Evolutionary conservation across 306 rosid species (phyloP).

Genomic region (Acacia melanoxylon): DNA sequence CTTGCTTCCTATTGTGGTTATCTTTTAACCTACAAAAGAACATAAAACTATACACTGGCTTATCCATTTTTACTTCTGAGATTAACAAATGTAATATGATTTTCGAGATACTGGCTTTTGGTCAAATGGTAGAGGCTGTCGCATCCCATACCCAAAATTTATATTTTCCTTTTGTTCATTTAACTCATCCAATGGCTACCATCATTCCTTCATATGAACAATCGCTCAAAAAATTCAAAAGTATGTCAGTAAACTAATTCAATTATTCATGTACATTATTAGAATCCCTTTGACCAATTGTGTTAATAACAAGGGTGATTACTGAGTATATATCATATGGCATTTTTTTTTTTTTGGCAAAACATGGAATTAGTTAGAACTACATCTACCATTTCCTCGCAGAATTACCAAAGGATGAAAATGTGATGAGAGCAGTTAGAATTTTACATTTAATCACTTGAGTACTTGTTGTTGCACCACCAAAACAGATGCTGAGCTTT

Average conservation of each 20-base stretch:
- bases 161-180: not conserved
- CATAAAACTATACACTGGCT: not conserved
- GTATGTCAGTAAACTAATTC: not conserved
- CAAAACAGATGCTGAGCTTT: conserved; percentile 47
- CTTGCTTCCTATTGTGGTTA: not conserved
- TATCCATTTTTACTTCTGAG: not conserved
- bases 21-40: not conserved
- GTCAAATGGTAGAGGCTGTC: not conserved
- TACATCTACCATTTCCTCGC: not conserved
- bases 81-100: not conserved
- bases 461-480: conserved; percentile 51
- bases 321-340: not conserved
- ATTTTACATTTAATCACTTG: not conserved
- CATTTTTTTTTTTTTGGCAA: not conserved
- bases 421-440: not conserved
- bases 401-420: not conserved
- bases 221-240: not conserved
- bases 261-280: not conserved
- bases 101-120: not conserved
- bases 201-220: not conserved
- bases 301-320: not conserved
- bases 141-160: not conserved
- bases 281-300: not conserved
- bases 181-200: not conserved
- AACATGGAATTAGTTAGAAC: not conserved